phyloP scores from a whole-genome alignment of 345 rosid species.

The Brassica carinata region DNA sequence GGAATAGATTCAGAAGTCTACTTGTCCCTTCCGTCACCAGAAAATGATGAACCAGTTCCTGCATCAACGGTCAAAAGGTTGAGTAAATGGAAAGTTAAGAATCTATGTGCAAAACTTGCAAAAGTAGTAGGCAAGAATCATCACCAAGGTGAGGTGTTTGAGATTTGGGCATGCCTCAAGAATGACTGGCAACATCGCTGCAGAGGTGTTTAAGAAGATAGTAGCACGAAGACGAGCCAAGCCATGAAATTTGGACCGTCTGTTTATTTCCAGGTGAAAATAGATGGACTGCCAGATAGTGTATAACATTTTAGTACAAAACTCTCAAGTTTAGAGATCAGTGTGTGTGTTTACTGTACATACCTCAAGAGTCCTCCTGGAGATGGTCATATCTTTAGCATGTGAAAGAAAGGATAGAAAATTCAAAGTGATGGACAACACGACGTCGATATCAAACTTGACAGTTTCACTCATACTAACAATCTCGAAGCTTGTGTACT shows the following conservation, averaged over 20 bases:
- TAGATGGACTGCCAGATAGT: constrained; percentile 2
- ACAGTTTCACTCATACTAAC: not conserved
- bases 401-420: constrained; percentile 4
- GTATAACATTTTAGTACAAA: not conserved
- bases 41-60: constrained; percentile 12
- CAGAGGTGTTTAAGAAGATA: constrained; percentile 15
- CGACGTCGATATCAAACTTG: constrained; percentile 22
- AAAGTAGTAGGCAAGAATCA: not conserved
- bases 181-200: constrained; percentile 14
- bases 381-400: constrained; percentile 17
- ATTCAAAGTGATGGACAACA: not conserved
- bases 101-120: not conserved
- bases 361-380: constrained; percentile 28
- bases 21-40: constrained; percentile 4
- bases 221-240: constrained; percentile 7
- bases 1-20: not conserved
- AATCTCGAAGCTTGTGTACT: not conserved
- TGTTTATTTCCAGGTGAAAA: not conserved
- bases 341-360: not conserved
- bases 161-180: constrained; percentile 33
- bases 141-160: constrained; percentile 28
- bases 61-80: not conserved
- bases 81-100: not conserved
- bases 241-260: constrained; percentile 3
- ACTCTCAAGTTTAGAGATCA: not conserved